These are phyloP conservation scores for Aspergillus egyptiacus DNA, from an alignment of 495 filamentous ascomycete species.

Conservation along the genomic window DNA sequence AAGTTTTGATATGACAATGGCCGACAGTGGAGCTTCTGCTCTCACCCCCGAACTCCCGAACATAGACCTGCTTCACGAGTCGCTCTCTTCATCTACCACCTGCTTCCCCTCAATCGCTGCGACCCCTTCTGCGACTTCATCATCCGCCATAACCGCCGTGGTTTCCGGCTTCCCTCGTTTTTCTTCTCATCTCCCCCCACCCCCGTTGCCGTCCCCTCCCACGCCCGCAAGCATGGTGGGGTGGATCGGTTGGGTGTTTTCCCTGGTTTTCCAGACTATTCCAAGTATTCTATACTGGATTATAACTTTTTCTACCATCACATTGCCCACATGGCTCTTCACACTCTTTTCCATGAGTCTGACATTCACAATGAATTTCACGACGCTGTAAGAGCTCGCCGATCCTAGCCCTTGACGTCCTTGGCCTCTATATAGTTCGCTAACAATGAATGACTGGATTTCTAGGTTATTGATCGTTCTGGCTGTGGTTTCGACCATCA, in stretches of 20 bases:
- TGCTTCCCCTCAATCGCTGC: slow-evolving; percentile 9
- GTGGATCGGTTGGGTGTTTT: slow-evolving; percentile 39
- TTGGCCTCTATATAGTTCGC: neutral
- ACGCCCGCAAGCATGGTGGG: slow-evolving; percentile 40
- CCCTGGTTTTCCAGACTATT: slow-evolving; percentile 45
- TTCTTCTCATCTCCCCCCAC: slow-evolving; percentile 24
- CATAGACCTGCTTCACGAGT: slow-evolving; percentile 9
- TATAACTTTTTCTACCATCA: slow-evolving; percentile 81
- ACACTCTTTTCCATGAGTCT: slow-evolving; percentile 90
- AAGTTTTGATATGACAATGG: slow-evolving; percentile 15
- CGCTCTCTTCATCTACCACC: slow-evolving; percentile 1
- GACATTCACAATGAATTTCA: slow-evolving; percentile 98
- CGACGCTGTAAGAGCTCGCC: slow-evolving; percentile 63
- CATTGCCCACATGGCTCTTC: slow-evolving; percentile 83
- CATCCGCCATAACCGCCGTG: slow-evolving; percentile 21
- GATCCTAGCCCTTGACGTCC: neutral
- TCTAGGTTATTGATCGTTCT: slow-evolving; percentile 71
- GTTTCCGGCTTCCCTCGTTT: slow-evolving; percentile 20
- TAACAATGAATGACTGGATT: slow-evolving; percentile 13
- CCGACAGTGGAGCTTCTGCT: slow-evolving; percentile 14
- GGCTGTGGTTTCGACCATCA: slow-evolving; percentile 70
- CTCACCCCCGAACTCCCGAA: slow-evolving; percentile 7
- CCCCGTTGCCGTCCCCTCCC: slow-evolving; percentile 24
- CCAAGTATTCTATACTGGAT: slow-evolving; percentile 75
- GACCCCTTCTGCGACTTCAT: slow-evolving; percentile 14